A percentile compares a stretch with the other conserved stretches of the same genome.
These are phyloP conservation scores for Solanum piurae DNA, from an alignment of 257 asterid species.

Conservation along the genomic window DNA sequence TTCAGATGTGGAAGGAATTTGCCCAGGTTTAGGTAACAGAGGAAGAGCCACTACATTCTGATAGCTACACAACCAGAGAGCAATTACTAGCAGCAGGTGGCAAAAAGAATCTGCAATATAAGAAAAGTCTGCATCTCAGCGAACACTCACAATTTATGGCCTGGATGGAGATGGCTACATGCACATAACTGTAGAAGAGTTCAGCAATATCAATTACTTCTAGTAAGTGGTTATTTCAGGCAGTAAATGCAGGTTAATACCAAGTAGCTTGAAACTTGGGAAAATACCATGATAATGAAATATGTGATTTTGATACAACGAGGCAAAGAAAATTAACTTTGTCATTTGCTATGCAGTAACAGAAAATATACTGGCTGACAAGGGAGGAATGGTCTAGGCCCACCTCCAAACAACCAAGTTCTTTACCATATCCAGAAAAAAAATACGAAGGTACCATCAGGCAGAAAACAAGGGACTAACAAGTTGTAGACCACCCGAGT, in stretches of 20 bases:
- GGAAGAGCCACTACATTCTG: conserved; percentile 37
- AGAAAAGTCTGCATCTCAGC: conserved; percentile 1
- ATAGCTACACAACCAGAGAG: conserved; percentile 62
- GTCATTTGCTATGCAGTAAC: neutral
- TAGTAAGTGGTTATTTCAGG: neutral
- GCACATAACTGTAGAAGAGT: neutral
- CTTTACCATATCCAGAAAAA: neutral
- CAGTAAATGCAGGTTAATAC: neutral
- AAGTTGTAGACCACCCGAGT: neutral
- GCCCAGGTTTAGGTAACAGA: conserved; percentile 20
- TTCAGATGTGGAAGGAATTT: conserved; percentile 34
- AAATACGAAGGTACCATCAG: neutral
- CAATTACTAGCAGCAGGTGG: conserved; percentile 42
- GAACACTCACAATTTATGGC: neutral
- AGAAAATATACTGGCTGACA: neutral
- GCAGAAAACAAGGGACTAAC: neutral
- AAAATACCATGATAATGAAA: neutral
- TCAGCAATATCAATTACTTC: neutral
- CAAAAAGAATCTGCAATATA: conserved; percentile 53
- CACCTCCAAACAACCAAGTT: neutral
- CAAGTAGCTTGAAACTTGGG: neutral
- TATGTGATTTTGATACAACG: neutral
- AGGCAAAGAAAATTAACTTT: neutral
- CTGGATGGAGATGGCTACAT: neutral
- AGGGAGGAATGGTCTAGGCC: neutral